A percentile compares a stretch with the other conserved stretches of the same genome.
Conservation (phyloP, 2,329 filamentous ascomycete species). For the Dactylellina leptospora region DNA sequence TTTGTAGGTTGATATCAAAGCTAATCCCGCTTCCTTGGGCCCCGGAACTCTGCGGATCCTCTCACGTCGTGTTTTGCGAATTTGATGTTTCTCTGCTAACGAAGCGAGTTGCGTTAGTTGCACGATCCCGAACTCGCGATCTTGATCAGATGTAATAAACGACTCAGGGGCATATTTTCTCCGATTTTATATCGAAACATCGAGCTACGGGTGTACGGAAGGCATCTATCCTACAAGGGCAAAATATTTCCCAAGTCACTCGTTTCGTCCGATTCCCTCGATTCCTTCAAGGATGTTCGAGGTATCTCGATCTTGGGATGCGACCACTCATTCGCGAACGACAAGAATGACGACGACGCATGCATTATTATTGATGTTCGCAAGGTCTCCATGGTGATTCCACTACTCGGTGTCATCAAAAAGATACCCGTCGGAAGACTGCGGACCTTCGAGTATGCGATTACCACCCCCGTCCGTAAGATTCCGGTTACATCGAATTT, state of each 20-base stretch:
- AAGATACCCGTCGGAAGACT: slow-evolving; percentile 17
- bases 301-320: slow-evolving; percentile 8
- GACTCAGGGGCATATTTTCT: slow-evolving; percentile 2
- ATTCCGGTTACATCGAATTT: background rate
- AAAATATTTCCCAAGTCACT: slow-evolving; percentile 23
- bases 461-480: background rate
- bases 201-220: slow-evolving; percentile 16
- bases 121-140: slow-evolving; percentile 5
- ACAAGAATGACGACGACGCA: slow-evolving; percentile 1
- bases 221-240: background rate
- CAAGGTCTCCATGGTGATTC: background rate
- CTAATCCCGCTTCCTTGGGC: too few species aligned
- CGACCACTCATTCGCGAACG: background rate
- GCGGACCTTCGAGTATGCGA: slow-evolving; percentile 24
- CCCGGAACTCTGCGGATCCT: too few species aligned
- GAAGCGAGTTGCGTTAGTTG: too few species aligned
- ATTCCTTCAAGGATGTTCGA: slow-evolving; percentile 9
- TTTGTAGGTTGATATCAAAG: slow-evolving; percentile 16
- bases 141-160: background rate
- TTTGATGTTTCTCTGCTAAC: too few species aligned
- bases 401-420: slow-evolving; percentile 6
- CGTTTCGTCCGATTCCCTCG: background rate
- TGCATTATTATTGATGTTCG: background rate
- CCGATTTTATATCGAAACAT: slow-evolving; percentile 29
- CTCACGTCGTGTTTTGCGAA: too few species aligned